Base-by-base conservation (phyloP, 495 filamentous ascomycete species). In the Evansstolkia leycettana region DNA sequence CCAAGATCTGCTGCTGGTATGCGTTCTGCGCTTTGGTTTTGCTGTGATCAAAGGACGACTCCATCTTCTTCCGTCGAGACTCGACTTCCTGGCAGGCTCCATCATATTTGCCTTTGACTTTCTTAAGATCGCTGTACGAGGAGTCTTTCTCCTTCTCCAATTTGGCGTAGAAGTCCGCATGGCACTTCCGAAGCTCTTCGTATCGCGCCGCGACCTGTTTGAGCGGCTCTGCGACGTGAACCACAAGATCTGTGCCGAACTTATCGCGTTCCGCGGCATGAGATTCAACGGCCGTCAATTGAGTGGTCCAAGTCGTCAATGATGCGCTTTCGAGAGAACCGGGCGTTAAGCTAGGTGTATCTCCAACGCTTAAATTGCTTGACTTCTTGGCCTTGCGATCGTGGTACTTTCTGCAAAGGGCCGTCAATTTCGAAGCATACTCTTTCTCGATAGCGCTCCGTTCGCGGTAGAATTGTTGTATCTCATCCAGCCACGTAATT, bases 391-490 rank as follows among this genome's bases (percentile, higher is more conserved):
- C 74, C 62, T 94, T 96, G 65, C 90, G 93, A 54, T 99, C 92
- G 46, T 83, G 85, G 62, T 94, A 95, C 53, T 86, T 94, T 68
- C 87, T 90, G 36, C 87, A 87, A 33, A 99, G 64, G 2, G 75
- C 77, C 39, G 73, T 82, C 25, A 99, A 73, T 60, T 85, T 95
- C 30, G 76, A 64, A 41, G 84, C 80, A 57, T 99, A 95, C 54
- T 96, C 92, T 59, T 94, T 95, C 58, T 99, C 90, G 52, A 96
- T 94, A 12, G 54, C 75, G 44, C 84, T 85, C 35, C 92, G 74
- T 57, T 99, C 90, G 20, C 90, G 80, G 65, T 95, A 99, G 63
- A 95, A 99, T 51, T 81, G 78, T 60, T 96, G 84, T 46, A 95
- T 83, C 50, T 99, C 90, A 47, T 95, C 90, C 31, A 99, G 76